Evolutionary conservation across 768 basidiomycete genomes (phyloP).

Genomic region (Naganishia kalamii): DNA sequence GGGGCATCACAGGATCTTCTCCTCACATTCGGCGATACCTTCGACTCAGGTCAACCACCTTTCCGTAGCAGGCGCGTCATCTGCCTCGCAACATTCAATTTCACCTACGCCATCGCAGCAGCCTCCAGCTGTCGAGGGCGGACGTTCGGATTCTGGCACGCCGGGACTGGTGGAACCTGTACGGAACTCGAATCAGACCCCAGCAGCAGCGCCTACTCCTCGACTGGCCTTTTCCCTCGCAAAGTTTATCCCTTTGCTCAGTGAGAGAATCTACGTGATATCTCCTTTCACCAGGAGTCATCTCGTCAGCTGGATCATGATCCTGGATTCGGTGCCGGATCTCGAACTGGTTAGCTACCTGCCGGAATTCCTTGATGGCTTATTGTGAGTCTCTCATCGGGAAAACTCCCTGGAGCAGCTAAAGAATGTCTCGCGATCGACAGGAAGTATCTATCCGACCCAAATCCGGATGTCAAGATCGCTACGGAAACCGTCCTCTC

Average conservation of each 20-base stretch:
- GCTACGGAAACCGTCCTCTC: constrained; percentile 83
- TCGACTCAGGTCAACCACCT: constrained; percentile 11
- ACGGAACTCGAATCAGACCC: background rate
- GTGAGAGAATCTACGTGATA: constrained; percentile 88
- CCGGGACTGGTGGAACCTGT: background rate
- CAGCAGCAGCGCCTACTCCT: background rate
- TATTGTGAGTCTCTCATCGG: constrained; percentile 56
- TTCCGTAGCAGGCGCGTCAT: background rate
- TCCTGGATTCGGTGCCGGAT: constrained; percentile 92
- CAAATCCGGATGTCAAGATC: constrained; percentile 82
- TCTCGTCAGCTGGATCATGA: constrained; percentile 93
- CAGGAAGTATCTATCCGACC: constrained; percentile 92
- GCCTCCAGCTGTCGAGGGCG: background rate
- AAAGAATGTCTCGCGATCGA: constrained; percentile 43
- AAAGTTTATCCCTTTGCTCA: constrained; percentile 86
- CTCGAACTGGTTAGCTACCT: constrained; percentile 89
- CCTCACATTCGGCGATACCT: constrained; percentile 3
- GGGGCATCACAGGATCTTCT: constrained; percentile 3
- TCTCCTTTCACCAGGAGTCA: constrained; percentile 93
- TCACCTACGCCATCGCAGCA: constrained; percentile 5
- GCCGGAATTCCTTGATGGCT: constrained; percentile 87
- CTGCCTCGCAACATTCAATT: background rate
- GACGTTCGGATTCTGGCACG: background rate
- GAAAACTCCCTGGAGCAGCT: background rate
- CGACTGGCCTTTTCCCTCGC: constrained; percentile 75